Evolutionary conservation across 2,329 filamentous ascomycete genomes (phyloP).

Genomic region (Lecanosticta acicola): DNA sequence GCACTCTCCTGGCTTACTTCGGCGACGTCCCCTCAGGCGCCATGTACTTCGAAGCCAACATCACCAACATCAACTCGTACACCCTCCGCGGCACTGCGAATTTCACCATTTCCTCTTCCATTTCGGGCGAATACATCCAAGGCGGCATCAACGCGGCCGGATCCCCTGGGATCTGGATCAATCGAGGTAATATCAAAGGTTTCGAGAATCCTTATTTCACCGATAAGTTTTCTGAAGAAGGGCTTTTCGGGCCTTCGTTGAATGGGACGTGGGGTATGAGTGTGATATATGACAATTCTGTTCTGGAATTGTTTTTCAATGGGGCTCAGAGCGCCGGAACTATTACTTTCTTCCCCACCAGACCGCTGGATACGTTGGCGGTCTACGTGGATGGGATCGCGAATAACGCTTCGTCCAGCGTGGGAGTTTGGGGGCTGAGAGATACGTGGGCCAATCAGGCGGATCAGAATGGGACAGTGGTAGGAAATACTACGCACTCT

Average conservation of each 20-base stretch:
- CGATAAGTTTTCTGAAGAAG: slow-evolving; percentile 45
- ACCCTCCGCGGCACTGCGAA: slow-evolving; percentile 40
- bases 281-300: slow-evolving; percentile 50
- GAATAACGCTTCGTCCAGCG: slow-evolving; percentile 34
- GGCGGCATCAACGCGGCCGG: slow-evolving; percentile 47
- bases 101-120: slow-evolving; percentile 49
- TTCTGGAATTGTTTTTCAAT: slow-evolving; percentile 53
- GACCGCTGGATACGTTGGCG: slow-evolving; percentile 37
- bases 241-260: slow-evolving; percentile 19
- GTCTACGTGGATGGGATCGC: slow-evolving; percentile 34
- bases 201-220: slow-evolving; percentile 53
- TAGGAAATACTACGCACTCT: slow-evolving; percentile 32
- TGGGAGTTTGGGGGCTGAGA: slow-evolving; percentile 36
- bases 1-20: slow-evolving; percentile 48
- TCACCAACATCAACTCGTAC: slow-evolving; percentile 39
- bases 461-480: slow-evolving; percentile 30
- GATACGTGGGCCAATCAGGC: slow-evolving; percentile 35
- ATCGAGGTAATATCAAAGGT: slow-evolving; percentile 45
- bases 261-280: slow-evolving; percentile 39
- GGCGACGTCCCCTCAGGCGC: slow-evolving; percentile 46
- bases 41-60: slow-evolving; percentile 51
- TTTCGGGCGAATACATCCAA: slow-evolving; percentile 45
- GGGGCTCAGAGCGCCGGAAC: slow-evolving; percentile 48
- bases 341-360: slow-evolving; percentile 47
- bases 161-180: slow-evolving; percentile 40